Conservation (phyloP, 768 basidiomycete genomes). For the Leucosporidium yakuticum region DNA sequence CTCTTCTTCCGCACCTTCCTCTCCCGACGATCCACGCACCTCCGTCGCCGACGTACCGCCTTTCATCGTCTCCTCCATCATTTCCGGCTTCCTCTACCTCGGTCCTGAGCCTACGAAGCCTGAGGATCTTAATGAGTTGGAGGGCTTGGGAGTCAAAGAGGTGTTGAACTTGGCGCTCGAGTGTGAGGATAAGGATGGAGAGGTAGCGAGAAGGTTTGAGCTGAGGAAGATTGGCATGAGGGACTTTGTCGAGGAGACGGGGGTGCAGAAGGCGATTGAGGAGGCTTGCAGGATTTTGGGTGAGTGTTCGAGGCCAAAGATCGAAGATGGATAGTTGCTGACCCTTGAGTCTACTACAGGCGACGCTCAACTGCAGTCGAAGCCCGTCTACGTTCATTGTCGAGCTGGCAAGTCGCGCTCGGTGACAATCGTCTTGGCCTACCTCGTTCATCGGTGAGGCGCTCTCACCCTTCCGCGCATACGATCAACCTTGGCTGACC, state of each 20-base stretch:
- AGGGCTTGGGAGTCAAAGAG: conserved; percentile 68
- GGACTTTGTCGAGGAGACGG: conserved; percentile 91
- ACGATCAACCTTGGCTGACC: neutral
- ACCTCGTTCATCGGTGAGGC: conserved; percentile 69
- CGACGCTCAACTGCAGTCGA: conserved; percentile 80
- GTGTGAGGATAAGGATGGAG: conserved; percentile 70
- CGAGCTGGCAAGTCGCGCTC: conserved; percentile 93
- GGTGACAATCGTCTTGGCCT: conserved; percentile 93
- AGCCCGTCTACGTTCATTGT: conserved; percentile 91
- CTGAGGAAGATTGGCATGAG: conserved; percentile 73
- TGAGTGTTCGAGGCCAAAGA: conserved; percentile 48
- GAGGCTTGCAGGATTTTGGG: conserved; percentile 83
- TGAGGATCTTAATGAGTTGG: conserved; percentile 70
- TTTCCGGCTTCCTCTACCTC: conserved; percentile 83
- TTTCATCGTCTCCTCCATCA: conserved; percentile 64
- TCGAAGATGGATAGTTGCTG: neutral
- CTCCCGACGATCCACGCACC: neutral
- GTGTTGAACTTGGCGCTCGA: conserved; percentile 89
- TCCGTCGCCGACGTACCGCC: neutral
- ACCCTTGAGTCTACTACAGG: conserved; percentile 50
- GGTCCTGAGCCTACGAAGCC: conserved; percentile 75
- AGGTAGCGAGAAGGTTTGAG: conserved; percentile 57
- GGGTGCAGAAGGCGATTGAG: conserved; percentile 69
- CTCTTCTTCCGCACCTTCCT: neutral
- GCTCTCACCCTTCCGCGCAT: neutral